Percentiles rank a stretch among this genome's conserved stretches.
Evolutionary conservation across 1,284 basidiomycete genomes (phyloP).

Genomic region (Microbotryum scabiosae): DNA sequence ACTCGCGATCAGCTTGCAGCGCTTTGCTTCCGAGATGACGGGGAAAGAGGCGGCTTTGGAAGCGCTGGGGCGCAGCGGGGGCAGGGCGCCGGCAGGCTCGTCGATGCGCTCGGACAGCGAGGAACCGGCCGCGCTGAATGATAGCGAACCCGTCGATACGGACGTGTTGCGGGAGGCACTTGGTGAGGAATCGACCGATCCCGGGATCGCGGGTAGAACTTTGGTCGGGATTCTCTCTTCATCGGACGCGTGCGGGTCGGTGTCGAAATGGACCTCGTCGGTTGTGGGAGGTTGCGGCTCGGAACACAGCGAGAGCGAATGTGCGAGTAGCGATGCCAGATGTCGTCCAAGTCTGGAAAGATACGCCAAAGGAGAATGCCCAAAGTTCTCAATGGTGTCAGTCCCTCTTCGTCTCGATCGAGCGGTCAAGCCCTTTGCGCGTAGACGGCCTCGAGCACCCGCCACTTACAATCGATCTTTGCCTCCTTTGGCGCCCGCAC

Average conservation of each 20-base stretch:
- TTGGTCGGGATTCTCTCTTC: background rate
- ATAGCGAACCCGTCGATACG: conserved; percentile 20
- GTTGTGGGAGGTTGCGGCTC: background rate
- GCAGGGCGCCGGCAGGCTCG: background rate
- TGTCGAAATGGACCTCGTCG: background rate
- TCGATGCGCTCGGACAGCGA: conserved; percentile 1
- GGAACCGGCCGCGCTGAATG: conserved; percentile 12
- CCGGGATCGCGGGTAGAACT: conserved; percentile 17
- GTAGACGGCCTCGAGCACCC: too few species aligned
- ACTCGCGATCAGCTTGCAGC: conserved; percentile 48
- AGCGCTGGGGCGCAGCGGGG: background rate
- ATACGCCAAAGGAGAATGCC: too few species aligned
- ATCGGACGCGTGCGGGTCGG: background rate
- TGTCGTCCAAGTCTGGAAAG: conserved; percentile 34
- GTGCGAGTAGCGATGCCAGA: conserved; percentile 34
- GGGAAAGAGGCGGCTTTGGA: conserved; percentile 20
- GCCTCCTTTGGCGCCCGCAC: conserved; percentile 19
- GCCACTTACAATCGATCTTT: conserved; percentile 24
- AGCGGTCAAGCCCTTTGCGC: too few species aligned
- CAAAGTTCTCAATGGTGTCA: too few species aligned
- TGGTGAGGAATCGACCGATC: conserved; percentile 17
- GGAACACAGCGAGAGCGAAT: conserved; percentile 35
- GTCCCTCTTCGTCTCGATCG: too few species aligned
- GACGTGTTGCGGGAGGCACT: conserved; percentile 20
- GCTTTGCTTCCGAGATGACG: conserved; percentile 16